These are phyloP conservation scores for Grosmannia huntii DNA, from an alignment of 2,329 filamentous ascomycete genomes.

Conservation along the genomic window DNA sequence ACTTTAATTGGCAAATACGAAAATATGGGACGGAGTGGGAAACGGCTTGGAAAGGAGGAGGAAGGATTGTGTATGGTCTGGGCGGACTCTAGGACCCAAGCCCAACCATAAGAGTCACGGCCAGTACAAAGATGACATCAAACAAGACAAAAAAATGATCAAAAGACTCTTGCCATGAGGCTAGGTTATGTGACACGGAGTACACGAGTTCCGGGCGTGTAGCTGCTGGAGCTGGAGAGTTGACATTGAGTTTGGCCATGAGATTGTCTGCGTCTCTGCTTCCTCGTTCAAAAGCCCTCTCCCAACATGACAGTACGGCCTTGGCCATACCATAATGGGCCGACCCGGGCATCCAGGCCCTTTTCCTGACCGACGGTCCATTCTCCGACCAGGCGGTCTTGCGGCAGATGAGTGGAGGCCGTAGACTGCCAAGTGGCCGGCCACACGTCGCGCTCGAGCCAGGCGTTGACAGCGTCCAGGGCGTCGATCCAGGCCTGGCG, in stretches of 20 bases:
- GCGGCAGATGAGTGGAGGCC: constrained; percentile 11
- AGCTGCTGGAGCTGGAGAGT: neutral
- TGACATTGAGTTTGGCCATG: too few relatives aligned
- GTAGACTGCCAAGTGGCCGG: constrained; percentile 22
- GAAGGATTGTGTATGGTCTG: neutral
- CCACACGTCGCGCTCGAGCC: constrained; percentile 63
- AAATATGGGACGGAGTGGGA: neutral
- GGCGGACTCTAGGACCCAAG: neutral
- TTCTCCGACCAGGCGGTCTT: constrained; percentile 42
- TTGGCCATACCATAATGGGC: constrained; percentile 76
- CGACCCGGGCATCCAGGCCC: constrained; percentile 63
- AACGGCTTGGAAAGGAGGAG: neutral
- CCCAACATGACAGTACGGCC: constrained; percentile 56
- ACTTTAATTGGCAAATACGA: neutral
- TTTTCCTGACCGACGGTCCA: constrained; percentile 83
- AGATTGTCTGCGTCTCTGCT: neutral
- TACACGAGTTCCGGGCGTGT: too few relatives aligned
- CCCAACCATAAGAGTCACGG: neutral
- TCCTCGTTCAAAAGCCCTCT: constrained; percentile 40
- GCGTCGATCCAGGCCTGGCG: constrained; percentile 52
- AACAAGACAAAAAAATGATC: constrained; percentile 8
- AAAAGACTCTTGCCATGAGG: neutral
- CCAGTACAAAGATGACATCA: constrained; percentile 1
- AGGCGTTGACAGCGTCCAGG: constrained; percentile 66
- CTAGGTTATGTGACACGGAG: neutral